Base-by-base conservation (phyloP, 73 alveolate genomes). In the Breviolum minutum region DNA sequence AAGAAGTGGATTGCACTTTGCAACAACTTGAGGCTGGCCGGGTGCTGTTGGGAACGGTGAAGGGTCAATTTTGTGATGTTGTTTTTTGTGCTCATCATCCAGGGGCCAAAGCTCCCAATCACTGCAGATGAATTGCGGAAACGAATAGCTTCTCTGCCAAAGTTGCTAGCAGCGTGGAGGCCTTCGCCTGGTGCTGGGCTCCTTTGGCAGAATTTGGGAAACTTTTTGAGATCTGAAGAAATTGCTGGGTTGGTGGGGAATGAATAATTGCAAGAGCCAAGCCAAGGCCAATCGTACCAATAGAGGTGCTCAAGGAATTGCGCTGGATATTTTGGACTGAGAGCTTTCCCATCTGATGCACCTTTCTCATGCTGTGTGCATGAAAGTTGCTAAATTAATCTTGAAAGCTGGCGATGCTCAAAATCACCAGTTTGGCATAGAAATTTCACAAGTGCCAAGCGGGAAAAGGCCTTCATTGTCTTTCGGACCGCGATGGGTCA, bases 281-380 rank as follows among this genome's bases (percentile, higher is more conserved):
- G 90, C 90, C 73, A 62, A 83, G 92, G 92, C 92, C 92, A 19
- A 54, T 83, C n/a, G 73, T 83, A 61, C 60, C 73, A 10, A 74
- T 54, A 8, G 92, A 83, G n/a, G 26, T 83, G 22, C 92, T 83
- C 26, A 83, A 83, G 74, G 92, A 83, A 10, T 48, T 83, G 30
- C 69, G 90, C 29, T n/a, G n/a, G n/a, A n/a, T n/a, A n/a, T n/a
- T n/a, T 40, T 40, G 3, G 54, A 40, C 3, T 40, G 54, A 40
- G 54, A 40, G 54, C 54, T 3, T 0, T 40, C 54, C 54, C 54
- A 40, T 40, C 54, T 3, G 54, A 3, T 40, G 3, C 54, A 40
- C 54, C 54, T 40, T 40, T 40, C 54, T 40, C 54, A 40, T 40
- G 54, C 54, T 40, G 54, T 40, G 54, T 40, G 54, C 54, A 40